These are phyloP conservation scores for Cercospora sp. DNA, from an alignment of 2,329 filamentous ascomycete species.

Conservation along the genomic window DNA sequence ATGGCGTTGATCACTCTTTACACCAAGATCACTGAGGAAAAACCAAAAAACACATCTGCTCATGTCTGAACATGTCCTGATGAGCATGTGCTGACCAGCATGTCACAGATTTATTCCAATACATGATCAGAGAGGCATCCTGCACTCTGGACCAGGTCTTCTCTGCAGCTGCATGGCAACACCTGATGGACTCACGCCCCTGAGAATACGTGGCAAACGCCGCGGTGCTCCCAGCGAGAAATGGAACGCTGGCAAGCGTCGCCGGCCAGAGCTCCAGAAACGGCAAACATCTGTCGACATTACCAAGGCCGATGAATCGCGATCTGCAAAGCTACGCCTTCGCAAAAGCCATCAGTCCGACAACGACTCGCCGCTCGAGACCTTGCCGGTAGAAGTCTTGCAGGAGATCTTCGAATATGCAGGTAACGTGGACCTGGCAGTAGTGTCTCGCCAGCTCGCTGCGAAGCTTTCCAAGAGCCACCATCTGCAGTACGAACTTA, in stretches of 20 bases:
- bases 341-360: background rate
- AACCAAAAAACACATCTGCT: background rate
- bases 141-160: background rate
- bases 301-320: conserved; percentile 22
- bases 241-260: conserved; percentile 31
- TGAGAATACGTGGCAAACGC: conserved; percentile 40
- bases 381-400: conserved; percentile 40
- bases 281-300: conserved; percentile 6
- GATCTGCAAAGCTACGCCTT: conserved; percentile 10
- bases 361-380: conserved; percentile 34
- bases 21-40: conserved; percentile 45
- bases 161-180: conserved; percentile 10
- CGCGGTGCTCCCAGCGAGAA: conserved; percentile 32
- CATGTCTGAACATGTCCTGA: background rate
- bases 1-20: conserved; percentile 40
- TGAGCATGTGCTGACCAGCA: conserved; percentile 7
- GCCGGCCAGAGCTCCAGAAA: conserved; percentile 25
- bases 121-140: background rate
- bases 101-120: background rate
- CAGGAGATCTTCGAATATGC: conserved; percentile 39
- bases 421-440: conserved; percentile 37
- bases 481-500: conserved; percentile 34
- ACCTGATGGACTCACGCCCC: conserved; percentile 30
- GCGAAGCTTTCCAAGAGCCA: conserved; percentile 36
- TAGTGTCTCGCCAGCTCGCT: conserved; percentile 34